phyloP scores from a whole-genome alignment of 2,329 filamentous ascomycete species.

The Fusarium tricinctum region DNA sequence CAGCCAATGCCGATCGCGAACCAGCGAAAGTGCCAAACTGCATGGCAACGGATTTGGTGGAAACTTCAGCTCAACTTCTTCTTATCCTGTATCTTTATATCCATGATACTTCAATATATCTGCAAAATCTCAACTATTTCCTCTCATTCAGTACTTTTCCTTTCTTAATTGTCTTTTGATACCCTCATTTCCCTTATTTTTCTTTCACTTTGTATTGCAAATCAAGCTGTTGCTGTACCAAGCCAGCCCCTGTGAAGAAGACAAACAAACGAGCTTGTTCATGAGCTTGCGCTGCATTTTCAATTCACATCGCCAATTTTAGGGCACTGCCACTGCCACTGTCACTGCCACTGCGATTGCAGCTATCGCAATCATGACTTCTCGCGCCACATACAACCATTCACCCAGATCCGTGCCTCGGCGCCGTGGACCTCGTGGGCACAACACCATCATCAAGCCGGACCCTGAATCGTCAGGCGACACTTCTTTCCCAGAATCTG shows the following conservation, averaged over 20 bases:
- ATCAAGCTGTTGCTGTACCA: background rate
- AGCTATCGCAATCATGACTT: slow-evolving; percentile 29
- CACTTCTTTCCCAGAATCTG: slow-evolving; percentile 28
- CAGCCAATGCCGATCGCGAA: slow-evolving; percentile 34
- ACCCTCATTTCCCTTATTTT: slow-evolving; percentile 5
- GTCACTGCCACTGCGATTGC: background rate
- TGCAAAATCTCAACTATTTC: background rate
- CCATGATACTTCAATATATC: slow-evolving; percentile 12
- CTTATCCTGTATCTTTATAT: slow-evolving; percentile 10
- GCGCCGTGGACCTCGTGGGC: slow-evolving; percentile 40
- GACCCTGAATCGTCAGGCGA: slow-evolving; percentile 45
- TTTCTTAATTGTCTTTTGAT: slow-evolving; percentile 1
- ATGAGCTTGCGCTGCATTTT: background rate
- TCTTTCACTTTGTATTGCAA: background rate
- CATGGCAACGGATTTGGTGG: slow-evolving; percentile 24
- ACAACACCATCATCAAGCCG: slow-evolving; percentile 42
- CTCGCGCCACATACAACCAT: slow-evolving; percentile 23
- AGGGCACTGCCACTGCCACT: background rate
- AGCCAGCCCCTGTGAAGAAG: slow-evolving; percentile 12
- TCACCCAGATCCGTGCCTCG: slow-evolving; percentile 42
- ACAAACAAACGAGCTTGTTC: slow-evolving; percentile 14
- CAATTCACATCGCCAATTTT: background rate
- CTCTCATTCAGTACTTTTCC: background rate
- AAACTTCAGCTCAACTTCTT: slow-evolving; percentile 32
- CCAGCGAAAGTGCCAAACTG: slow-evolving; percentile 11